A percentile compares a stretch with the other conserved stretches of the same genome.
phyloP scores from a whole-genome alignment of 352 stramenopile species.

The Thalassiosira livingstoniorum region DNA sequence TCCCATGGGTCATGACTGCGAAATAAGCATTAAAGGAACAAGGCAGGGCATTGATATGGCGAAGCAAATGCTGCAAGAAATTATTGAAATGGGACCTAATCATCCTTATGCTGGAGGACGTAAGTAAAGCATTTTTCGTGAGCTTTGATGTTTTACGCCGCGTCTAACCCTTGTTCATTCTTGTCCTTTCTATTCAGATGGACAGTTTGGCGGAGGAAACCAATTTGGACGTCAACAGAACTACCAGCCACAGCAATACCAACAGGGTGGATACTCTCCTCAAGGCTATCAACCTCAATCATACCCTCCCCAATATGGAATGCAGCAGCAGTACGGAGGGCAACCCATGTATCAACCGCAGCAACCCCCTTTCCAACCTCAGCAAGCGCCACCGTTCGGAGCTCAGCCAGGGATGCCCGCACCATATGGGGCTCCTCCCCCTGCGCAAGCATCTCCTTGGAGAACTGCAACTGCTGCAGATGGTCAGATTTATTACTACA shows the following conservation, averaged over 20 bases:
- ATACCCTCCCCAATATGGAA: slow-evolving; percentile 41
- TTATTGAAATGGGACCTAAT: slow-evolving; percentile 81
- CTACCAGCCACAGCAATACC: slow-evolving; percentile 49
- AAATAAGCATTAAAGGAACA: slow-evolving; percentile 77
- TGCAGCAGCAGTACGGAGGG: slow-evolving; percentile 41
- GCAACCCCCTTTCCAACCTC: slow-evolving; percentile 25
- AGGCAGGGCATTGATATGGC: slow-evolving; percentile 74
- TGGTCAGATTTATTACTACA: slow-evolving; percentile 86
- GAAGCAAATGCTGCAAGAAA: slow-evolving; percentile 83
- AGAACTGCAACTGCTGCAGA: slow-evolving; percentile 72
- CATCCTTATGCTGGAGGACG: slow-evolving; percentile 79
- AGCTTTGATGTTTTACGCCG: neutral
- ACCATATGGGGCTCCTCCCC: slow-evolving; percentile 4
- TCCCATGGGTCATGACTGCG: slow-evolving; percentile 72
- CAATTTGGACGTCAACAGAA: slow-evolving; percentile 48
- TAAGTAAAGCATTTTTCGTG: slow-evolving; percentile 35
- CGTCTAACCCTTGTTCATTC: neutral
- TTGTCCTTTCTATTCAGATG: slow-evolving; percentile 22
- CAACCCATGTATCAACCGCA: slow-evolving; percentile 42
- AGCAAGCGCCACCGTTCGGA: slow-evolving; percentile 42
- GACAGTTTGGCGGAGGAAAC: slow-evolving; percentile 39
- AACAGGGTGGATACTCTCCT: slow-evolving; percentile 41
- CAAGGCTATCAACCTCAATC: slow-evolving; percentile 48
- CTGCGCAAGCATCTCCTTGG: slow-evolving; percentile 62
- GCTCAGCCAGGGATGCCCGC: slow-evolving; percentile 21